Percentiles rank a stretch among this genome's conserved stretches.
Evolutionary conservation across 148 eudicot species (phyloP).

Genomic region (Silene latifolia): DNA sequence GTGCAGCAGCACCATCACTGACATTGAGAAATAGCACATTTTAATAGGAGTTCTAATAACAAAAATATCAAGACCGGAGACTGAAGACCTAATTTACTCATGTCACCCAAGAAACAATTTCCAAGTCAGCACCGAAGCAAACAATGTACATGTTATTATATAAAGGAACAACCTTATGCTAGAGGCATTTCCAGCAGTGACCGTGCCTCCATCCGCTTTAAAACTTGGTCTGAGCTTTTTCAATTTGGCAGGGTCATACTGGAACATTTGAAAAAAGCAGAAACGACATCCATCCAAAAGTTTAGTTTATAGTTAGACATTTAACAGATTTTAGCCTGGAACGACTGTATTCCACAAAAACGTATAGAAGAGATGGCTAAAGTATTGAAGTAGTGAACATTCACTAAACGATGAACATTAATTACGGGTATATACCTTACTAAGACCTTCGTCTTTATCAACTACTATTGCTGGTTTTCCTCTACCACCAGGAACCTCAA

Average conservation of each 20-base stretch:
- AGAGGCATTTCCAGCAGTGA: slow-evolving; percentile 98
- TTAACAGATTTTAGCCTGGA: too few relatives aligned
- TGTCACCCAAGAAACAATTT: not conserved
- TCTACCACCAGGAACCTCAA: slow-evolving; percentile 93
- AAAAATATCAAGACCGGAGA: not conserved
- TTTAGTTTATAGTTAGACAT: too few relatives aligned
- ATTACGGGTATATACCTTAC: slow-evolving; percentile 51
- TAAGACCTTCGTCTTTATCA: slow-evolving; percentile 91
- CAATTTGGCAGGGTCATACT: slow-evolving; percentile 92
- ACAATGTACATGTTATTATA: not conserved
- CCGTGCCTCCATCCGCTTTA: slow-evolving; percentile 78
- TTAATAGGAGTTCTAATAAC: not conserved
- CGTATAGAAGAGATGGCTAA: too few relatives aligned
- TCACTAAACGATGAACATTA: not conserved
- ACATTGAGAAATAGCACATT: slow-evolving; percentile 8
- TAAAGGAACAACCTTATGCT: slow-evolving; percentile 61
- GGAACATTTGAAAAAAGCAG: slow-evolving; percentile 19
- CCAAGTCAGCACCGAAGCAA: too few relatives aligned
- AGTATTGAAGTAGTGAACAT: not conserved
- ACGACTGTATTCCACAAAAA: too few relatives aligned
- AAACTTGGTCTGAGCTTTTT: slow-evolving; percentile 95
- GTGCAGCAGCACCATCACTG: slow-evolving; percentile 99
- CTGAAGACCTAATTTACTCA: not conserved
- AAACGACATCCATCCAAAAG: not conserved
- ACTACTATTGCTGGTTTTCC: slow-evolving; percentile 79